Base-by-base conservation (phyloP, 805 yeast genomes). In the Starmera quercuum region DNA sequence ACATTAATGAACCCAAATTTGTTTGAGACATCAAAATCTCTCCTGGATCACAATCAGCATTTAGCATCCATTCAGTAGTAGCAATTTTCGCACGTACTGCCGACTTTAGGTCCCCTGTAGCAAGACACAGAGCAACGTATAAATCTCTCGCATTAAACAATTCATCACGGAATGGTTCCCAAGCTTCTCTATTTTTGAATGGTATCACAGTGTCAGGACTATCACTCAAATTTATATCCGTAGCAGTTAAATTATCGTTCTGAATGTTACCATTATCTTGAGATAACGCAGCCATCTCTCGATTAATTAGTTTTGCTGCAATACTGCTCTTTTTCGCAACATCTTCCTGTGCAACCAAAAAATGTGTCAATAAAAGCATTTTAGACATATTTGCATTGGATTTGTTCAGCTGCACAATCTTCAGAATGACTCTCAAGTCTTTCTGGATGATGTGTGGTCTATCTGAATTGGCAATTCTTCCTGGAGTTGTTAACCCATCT, bases 131-230 rank as follows among this genome's bases (percentile, higher is more conserved):
- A 3, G 92, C 86, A 4, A 83, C 76, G 43, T 78, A 73, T 36
- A 84, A 49, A 45, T 87, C 95, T 56, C 90, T 67, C 2, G 85
- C 80, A 35, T 78, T 75, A 53, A 87, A 78, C 41, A 82, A 71
- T 46, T 86, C 95, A 37, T 81, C 84, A 24, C 78, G 64, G 53
- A 83, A 87, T 4, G 80, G 82, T 35, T 73, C 78, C 83, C 84
- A 81, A 2, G 75, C 73, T 32, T 66, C 69, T 26, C 65, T 71
- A 48, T 64, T 59, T 33, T 54, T 59, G 14, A 55, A 48, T 20
- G 61, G 14, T 47, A 61, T 46, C 41, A 51, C 45, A 53, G 55
- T 45, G 36, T 46, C 47, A 0, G 60, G 59, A 8, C 54, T 54
- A 15, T 50, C 47, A 33, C 54, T 45, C 19, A 54, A 31, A 26